Conservation (phyloP, 2,329 filamentous ascomycete species). For the Arthroderma sp. region DNA sequence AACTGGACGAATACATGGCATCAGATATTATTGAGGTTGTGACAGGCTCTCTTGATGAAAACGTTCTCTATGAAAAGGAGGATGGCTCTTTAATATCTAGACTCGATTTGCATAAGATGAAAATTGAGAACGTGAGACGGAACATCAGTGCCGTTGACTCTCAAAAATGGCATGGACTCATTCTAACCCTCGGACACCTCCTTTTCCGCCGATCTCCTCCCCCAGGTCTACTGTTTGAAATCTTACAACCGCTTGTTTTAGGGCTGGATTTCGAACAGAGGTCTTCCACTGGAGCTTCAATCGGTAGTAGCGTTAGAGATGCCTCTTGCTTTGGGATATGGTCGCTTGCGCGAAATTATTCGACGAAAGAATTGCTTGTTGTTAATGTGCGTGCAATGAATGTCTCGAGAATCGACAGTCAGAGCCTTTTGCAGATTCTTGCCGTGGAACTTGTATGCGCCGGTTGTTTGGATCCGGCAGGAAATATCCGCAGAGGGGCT, state of each 20-base stretch:
- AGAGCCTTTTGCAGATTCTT: conserved; percentile 55
- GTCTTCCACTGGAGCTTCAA: conserved; percentile 66
- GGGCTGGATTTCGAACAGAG: conserved; percentile 83
- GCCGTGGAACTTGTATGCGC: conserved; percentile 70
- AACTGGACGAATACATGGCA: conserved; percentile 67
- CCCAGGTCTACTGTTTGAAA: conserved; percentile 53
- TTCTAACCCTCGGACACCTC: conserved; percentile 73
- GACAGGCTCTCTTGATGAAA: conserved; percentile 52
- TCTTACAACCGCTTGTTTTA: conserved; percentile 62
- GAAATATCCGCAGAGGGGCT: conserved; percentile 83
- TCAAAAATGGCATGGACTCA: conserved; percentile 82
- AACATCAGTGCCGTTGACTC: conserved; percentile 65
- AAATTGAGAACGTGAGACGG: conserved; percentile 30
- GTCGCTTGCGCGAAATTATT: conserved; percentile 79
- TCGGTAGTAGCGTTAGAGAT: conserved; percentile 84
- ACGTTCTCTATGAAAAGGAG: conserved; percentile 43
- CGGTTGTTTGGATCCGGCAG: conserved; percentile 75
- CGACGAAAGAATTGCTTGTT: conserved; percentile 58
- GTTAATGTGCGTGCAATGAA: conserved; percentile 35
- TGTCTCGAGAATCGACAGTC: conserved; percentile 17
- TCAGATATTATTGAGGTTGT: conserved; percentile 78
- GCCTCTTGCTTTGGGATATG: conserved; percentile 94
- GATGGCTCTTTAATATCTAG: conserved; percentile 28
- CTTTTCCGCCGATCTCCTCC: conserved; percentile 76
- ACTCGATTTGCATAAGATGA: conserved; percentile 20